Evolutionary conservation across 2,329 filamentous ascomycete species (phyloP), one percentile per base, ranked within the genome.

Genomic region (Ceratocystis papillata): DNA sequence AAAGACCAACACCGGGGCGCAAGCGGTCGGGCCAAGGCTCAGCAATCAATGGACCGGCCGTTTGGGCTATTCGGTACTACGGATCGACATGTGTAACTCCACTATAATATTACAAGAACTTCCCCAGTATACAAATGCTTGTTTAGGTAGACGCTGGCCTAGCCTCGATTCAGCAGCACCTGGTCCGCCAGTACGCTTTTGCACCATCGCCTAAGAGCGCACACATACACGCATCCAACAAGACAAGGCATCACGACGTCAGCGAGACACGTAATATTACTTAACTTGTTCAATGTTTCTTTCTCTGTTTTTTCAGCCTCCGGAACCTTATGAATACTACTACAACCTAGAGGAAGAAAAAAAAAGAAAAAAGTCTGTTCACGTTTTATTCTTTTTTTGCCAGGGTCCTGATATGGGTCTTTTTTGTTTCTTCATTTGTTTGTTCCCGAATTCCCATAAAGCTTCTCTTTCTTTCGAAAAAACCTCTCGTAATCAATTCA

Each of bases 241-340:
- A n/a, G 10, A 59, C 53, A 59, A 25, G 28, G n/a, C 17, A 55
- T 50, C 22, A 22, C 37, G 8, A 41, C 7, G 12, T 12, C 53
- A 20, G 28, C 28, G 17, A 25, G 25, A 17, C 25, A 59, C 33
- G 25, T 17, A 59, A 33, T 59, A 17, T 59, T 17, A 8, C 8
- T 30, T 41, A 12, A 17, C 20, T 60, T 57, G 46, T 67, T 69
- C 68, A 62, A 63, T 69, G 69, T 70, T 70, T 70, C 70, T 71
- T 70, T 68, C 65, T 59, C 55, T 62, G 67, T 67, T 55, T 67
- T 69, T 70, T 69, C 63, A 69, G 28, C 25, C 28, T 48, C 45
- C 12, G 44, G 20, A 15, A 28, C 60, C 46, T 62, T 44, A 62
- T 44, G 33, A 30, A 17, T 28, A 62, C 44, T 62, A 30, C 41